phyloP scores from a whole-genome alignment of 2,329 filamentous ascomycete species.

The Blumeria hordei region DNA sequence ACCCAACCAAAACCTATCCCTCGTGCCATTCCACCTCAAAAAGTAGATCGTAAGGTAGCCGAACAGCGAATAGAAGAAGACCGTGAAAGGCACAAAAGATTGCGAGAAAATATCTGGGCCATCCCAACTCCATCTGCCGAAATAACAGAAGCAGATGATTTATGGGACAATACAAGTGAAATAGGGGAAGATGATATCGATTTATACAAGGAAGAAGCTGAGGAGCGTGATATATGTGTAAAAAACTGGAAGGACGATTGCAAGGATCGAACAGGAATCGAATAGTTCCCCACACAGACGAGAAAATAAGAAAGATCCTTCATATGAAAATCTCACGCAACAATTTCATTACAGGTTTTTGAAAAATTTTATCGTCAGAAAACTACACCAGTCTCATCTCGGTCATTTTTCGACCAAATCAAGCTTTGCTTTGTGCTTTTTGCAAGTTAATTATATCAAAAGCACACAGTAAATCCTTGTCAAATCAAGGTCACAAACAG shows the following conservation, averaged over 20 bases:
- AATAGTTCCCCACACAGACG: background rate
- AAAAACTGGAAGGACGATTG: slow-evolving; percentile 12
- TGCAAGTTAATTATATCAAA: too few species aligned
- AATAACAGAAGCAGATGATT: slow-evolving; percentile 41
- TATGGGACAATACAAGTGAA: slow-evolving; percentile 76
- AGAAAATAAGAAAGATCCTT: too few species aligned
- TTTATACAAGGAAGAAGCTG: slow-evolving; percentile 47
- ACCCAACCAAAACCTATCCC: slow-evolving; percentile 5
- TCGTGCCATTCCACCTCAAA: slow-evolving; percentile 12
- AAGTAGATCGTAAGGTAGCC: slow-evolving; percentile 64
- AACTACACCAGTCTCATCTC: too few species aligned
- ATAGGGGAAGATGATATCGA: slow-evolving; percentile 69
- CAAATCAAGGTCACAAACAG: too few species aligned
- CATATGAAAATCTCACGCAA: too few species aligned
- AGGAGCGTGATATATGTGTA: slow-evolving; percentile 9
- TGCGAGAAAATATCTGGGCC: slow-evolving; percentile 85
- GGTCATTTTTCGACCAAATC: too few species aligned
- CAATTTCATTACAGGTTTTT: too few species aligned
- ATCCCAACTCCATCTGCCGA: slow-evolving; percentile 29
- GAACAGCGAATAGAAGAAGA: slow-evolving; percentile 96
- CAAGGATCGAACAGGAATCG: slow-evolving; percentile 2
- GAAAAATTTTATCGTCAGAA: too few species aligned
- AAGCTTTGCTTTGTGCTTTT: too few species aligned
- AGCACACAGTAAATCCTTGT: too few species aligned
- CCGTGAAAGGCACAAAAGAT: slow-evolving; percentile 74